Percentiles rank a stretch among this genome's conserved stretches.
Evolutionary conservation across 352 stramenopile species (phyloP).

Genomic region (Globisporangium nodosum): DNA sequence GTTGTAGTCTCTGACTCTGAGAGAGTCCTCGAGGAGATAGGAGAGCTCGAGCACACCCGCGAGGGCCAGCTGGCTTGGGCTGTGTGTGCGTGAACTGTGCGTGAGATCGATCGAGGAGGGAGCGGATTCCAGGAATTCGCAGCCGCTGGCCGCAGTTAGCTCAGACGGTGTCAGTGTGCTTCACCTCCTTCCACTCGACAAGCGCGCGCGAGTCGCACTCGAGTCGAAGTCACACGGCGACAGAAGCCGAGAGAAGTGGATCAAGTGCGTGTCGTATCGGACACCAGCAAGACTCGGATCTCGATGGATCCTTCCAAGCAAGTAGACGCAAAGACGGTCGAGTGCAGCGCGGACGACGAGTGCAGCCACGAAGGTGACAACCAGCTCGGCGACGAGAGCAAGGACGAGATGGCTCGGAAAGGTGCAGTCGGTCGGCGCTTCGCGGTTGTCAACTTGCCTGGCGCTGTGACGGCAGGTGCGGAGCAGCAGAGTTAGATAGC

Average conservation of each 20-base stretch:
- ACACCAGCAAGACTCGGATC: background rate
- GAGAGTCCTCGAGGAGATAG: too few relatives aligned
- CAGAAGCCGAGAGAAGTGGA: background rate
- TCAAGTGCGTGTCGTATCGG: too few relatives aligned
- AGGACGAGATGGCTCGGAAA: constrained; percentile 8
- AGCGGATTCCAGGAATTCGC: background rate
- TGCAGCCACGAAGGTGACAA: background rate
- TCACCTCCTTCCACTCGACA: background rate
- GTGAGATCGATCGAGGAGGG: background rate
- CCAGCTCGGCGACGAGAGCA: constrained; percentile 8
- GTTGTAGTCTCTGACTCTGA: too few relatives aligned
- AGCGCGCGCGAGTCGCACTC: background rate
- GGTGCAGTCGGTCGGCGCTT: constrained; percentile 14
- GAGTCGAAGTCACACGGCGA: too few relatives aligned
- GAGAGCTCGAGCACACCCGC: background rate
- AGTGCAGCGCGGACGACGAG: background rate
- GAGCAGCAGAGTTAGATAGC: background rate
- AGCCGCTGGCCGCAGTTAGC: background rate
- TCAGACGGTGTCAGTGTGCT: background rate
- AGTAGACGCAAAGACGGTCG: constrained; percentile 1
- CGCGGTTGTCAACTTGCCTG: constrained; percentile 7
- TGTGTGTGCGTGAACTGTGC: background rate
- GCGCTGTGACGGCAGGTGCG: background rate
- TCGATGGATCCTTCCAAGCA: background rate
- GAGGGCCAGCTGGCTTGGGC: too few relatives aligned